Evolutionary conservation across 345 rosid genomes (phyloP), one percentile per base, ranked within the genome.

Genomic region (Populus euphratica): DNA sequence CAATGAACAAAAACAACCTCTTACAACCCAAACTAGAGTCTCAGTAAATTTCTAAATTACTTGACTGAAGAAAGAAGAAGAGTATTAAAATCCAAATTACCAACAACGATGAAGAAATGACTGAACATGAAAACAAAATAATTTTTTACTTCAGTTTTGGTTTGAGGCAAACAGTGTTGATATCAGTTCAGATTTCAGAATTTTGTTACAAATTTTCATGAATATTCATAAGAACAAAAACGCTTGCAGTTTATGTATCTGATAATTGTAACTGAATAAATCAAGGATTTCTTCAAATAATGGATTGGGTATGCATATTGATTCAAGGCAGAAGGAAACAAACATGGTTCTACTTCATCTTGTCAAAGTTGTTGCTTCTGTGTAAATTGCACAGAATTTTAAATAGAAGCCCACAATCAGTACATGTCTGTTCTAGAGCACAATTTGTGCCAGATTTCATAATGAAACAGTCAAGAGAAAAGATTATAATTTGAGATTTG

Each of bases 381-480:
- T n/a, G 14, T 36, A 59, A 63, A 68, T 36, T 25, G 29, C 18
- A 44, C 2, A 76, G 44, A 73, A 31, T 52, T 72, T 16, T 5
- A 68, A 65, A 44, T 29, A 31, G 20, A 65, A 75, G 41, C 49
- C 62, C 25, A 20, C 20, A 21, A 61, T 31, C 56, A 62, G 47
- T n/a, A 12, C 44, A 67, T 21, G 12, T 73, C 71, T 44, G 64
- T 12, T 49, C 25, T 23, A 73, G 21, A 39, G 17, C 4, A 62
- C 47, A 56, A 35, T 44, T 47, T 29, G 3, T 50, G 66, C 31
- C 41, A 64, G 39, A 71, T 67, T 70, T 39, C 20, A 68, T 17
- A 74, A 68, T 21, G 29, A 80, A 77, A 76, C 61, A 62, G 44
- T 67, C 1, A 14, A 49, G 27, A 39, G 35, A 27, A 50, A 77